Evolutionary conservation across 768 basidiomycete species (phyloP).

Genomic region (Auricularia auricula-judae): DNA sequence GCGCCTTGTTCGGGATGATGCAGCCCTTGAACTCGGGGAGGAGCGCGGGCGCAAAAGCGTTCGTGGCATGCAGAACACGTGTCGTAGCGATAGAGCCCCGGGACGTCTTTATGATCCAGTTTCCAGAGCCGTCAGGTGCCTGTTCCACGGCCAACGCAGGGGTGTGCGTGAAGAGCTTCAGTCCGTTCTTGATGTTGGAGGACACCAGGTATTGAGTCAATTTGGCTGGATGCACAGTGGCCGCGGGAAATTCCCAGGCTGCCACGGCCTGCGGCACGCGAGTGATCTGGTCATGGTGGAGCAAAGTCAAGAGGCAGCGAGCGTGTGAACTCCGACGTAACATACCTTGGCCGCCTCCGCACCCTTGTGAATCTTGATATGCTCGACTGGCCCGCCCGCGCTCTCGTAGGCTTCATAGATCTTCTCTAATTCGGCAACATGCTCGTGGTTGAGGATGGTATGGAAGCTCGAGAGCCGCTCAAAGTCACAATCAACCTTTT

Average conservation of each 20-base stretch:
- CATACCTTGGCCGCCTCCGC: background rate
- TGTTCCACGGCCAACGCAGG: background rate
- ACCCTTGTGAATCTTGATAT: background rate
- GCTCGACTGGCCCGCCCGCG: background rate
- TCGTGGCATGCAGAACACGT: background rate
- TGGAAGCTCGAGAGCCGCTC: background rate
- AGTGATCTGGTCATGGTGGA: background rate
- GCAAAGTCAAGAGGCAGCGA: background rate
- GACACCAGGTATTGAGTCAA: background rate
- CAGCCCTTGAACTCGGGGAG: conserved; percentile 42
- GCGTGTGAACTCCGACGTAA: background rate
- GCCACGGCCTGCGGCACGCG: background rate
- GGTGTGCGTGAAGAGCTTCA: background rate
- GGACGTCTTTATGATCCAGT: background rate
- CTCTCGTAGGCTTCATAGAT: background rate
- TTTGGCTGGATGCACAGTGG: background rate
- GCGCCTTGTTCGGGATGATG: conserved; percentile 46
- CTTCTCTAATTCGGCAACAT: background rate
- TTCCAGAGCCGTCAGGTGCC: background rate
- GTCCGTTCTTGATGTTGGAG: background rate
- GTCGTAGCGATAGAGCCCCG: background rate
- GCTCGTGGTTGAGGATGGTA: background rate
- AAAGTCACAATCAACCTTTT: background rate
- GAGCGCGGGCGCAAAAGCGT: background rate
- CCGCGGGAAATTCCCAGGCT: background rate